Evolutionary conservation across 495 filamentous ascomycete genomes (phyloP).

Genomic region (Penicillium malachiteum): DNA sequence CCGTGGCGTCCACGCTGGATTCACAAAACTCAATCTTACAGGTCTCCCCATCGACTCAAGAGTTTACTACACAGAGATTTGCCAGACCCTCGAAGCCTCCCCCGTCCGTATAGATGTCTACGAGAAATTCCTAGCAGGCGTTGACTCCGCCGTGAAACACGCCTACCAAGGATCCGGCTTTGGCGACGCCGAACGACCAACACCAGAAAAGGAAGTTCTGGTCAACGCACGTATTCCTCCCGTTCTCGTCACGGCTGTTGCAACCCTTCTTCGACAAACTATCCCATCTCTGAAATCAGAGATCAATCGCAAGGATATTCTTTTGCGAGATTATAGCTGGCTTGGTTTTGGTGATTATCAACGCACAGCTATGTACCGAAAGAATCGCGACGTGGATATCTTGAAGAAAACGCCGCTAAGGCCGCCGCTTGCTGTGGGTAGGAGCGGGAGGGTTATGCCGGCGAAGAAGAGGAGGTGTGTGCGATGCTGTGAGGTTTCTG

Average conservation of each 20-base stretch:
- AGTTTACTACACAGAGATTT: slow-evolving; percentile 43
- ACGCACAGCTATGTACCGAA: slow-evolving; percentile 37
- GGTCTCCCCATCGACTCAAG: slow-evolving; percentile 36
- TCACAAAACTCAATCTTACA: slow-evolving; percentile 26
- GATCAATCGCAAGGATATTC: slow-evolving; percentile 49
- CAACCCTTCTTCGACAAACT: slow-evolving; percentile 43
- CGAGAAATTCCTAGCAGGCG: slow-evolving; percentile 48
- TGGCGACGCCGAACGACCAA: slow-evolving; percentile 46
- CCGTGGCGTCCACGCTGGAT: slow-evolving; percentile 39
- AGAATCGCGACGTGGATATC: slow-evolving; percentile 41
- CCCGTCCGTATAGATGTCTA: slow-evolving; percentile 46
- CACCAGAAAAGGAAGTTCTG: slow-evolving; percentile 49
- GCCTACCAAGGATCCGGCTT: slow-evolving; percentile 48
- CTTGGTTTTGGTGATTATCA: slow-evolving; percentile 47
- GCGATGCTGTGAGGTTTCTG: slow-evolving; percentile 44
- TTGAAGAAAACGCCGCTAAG: slow-evolving; percentile 43
- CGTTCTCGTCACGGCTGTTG: slow-evolving; percentile 41
- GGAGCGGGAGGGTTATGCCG: slow-evolving; percentile 10
- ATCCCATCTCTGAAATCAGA: slow-evolving; percentile 40
- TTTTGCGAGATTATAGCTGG: slow-evolving; percentile 49
- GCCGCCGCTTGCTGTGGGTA: slow-evolving; percentile 9
- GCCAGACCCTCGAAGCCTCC: slow-evolving; percentile 39
- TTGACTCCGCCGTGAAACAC: slow-evolving; percentile 47
- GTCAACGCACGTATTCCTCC: slow-evolving; percentile 46
- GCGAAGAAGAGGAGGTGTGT: slow-evolving; percentile 33